These are phyloP conservation scores for Dacryopinax primogenitus DNA, from an alignment of 768 basidiomycete species.

Conservation along the genomic window DNA sequence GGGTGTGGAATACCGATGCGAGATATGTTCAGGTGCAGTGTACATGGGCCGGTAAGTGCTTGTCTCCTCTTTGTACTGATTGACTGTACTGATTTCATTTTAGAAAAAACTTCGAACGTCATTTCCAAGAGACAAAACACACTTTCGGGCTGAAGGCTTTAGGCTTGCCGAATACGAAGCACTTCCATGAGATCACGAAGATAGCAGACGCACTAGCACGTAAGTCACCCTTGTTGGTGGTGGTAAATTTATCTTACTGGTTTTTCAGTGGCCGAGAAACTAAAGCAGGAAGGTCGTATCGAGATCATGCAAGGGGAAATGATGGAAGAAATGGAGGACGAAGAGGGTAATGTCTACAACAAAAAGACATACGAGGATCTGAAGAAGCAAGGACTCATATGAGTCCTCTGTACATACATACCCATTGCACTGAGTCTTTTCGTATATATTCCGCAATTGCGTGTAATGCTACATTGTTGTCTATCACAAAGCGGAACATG, in stretches of 20 bases:
- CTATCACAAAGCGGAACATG: not conserved
- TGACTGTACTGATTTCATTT: not conserved
- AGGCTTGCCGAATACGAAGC: constrained; percentile 94
- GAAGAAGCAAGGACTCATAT: constrained; percentile 86
- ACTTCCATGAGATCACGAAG: constrained; percentile 96
- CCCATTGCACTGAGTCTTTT: not conserved
- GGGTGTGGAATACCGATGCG: constrained; percentile 95
- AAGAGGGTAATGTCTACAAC: constrained; percentile 97
- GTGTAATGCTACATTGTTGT: constrained; percentile 14
- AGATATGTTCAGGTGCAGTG: constrained; percentile 92
- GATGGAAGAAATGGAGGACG: constrained; percentile 96
- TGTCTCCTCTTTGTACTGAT: not conserved
- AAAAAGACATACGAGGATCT: constrained; percentile 95
- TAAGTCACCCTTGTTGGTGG: constrained; percentile 34
- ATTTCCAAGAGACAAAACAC: constrained; percentile 95
- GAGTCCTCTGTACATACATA: not conserved
- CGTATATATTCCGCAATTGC: not conserved
- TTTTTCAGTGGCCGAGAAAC: constrained; percentile 79
- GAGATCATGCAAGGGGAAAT: constrained; percentile 89
- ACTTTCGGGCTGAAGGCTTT: constrained; percentile 97
- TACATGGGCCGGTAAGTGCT: constrained; percentile 79
- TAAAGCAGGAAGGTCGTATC: constrained; percentile 91
- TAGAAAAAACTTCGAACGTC: constrained; percentile 91
- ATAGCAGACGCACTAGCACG: constrained; percentile 92
- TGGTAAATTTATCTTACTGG: not conserved